Percentiles rank a stretch among this genome's conserved stretches.
These are phyloP conservation scores for Zangia roseola DNA, from an alignment of 768 basidiomycete genomes.

Conservation along the genomic window DNA sequence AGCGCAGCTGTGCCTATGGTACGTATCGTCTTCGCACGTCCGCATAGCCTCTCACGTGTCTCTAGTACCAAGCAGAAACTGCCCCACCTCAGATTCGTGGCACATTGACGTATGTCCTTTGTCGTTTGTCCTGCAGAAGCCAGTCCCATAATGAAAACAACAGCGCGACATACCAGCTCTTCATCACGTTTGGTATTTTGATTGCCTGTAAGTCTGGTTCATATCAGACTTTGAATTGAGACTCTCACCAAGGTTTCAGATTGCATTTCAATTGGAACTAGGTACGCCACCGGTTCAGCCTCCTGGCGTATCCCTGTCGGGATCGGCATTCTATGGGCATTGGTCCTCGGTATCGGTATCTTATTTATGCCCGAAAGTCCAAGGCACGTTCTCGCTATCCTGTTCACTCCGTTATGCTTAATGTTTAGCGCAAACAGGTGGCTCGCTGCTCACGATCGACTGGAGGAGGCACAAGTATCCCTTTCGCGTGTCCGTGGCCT, in stretches of 20 bases:
- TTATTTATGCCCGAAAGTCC: slow-evolving; percentile 70
- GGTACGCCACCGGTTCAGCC: slow-evolving; percentile 41
- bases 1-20: slow-evolving; percentile 69
- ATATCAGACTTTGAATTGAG: background rate
- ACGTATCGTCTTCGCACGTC: slow-evolving; percentile 1
- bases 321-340: slow-evolving; percentile 61
- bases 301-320: slow-evolving; percentile 66
- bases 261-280: slow-evolving; percentile 68
- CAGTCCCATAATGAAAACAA: background rate
- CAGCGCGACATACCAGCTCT: slow-evolving; percentile 54
- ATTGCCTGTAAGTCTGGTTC: slow-evolving; percentile 48
- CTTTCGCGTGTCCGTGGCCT: slow-evolving; percentile 52
- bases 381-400: slow-evolving; percentile 30
- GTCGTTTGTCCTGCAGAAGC: background rate
- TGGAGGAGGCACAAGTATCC: slow-evolving; percentile 48
- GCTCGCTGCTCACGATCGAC: slow-evolving; percentile 49
- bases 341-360: slow-evolving; percentile 62
- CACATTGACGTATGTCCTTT: slow-evolving; percentile 44
- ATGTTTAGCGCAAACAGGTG: slow-evolving; percentile 37
- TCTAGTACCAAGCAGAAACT: slow-evolving; percentile 67
- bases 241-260: slow-evolving; percentile 33
- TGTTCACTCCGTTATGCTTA: background rate
- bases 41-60: slow-evolving; percentile 3
- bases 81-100: slow-evolving; percentile 73
- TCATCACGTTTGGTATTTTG: slow-evolving; percentile 71